Evolutionary conservation across 2,329 filamentous ascomycete genomes (phyloP), one percentile per base, ranked within the genome.

Genomic region (Reticulascus tulasneorum): DNA sequence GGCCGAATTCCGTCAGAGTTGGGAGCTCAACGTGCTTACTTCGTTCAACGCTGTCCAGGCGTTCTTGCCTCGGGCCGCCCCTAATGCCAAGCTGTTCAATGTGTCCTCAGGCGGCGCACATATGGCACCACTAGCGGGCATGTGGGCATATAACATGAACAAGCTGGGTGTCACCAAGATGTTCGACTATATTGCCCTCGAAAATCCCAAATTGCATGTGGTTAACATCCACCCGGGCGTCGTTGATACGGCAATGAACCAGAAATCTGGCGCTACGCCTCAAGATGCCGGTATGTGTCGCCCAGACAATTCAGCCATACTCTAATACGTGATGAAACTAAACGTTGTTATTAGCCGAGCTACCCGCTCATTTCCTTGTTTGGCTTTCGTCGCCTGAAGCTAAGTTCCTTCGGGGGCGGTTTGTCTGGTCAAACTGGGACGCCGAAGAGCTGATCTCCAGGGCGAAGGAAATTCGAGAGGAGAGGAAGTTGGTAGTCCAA

Each of bases 341-440:
- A n/a, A n/a, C n/a, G n/a, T n/a, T n/a, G n/a, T n/a, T n/a, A n/a
- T n/a, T n/a, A n/a, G n/a, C n/a, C n/a, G n/a, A n/a, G 24, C 59
- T 71, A 9, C 52, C 64, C 2, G 64, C 52, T 0, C 50, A 62
- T 37, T 73, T 72, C 45, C 40, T 52, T 4, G 56, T 71, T 6
- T 73, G 69, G 69, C 49, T 64, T 18, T 56, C 63, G 0, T 64
- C 59, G 17, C 45, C 59, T 1, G 67, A 75, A 42, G 68, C 71
- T 0, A 47, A 42, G 6, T 73, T 75, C 42, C 47, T 75, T 18
- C 65, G 61, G 25, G 57, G 62, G 4, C 67, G 64, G 29, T 64
- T 66, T 16, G 47, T 73, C 1, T 74, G 67, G 63, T 58, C 62
- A 9, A 67, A 67, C 16, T 75, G 69, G 71, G 72, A 75, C 47